Percentiles rank a stretch among this genome's conserved stretches.
phyloP scores from a whole-genome alignment of 2,329 filamentous ascomycete genomes.

The Venturia oleaginea region DNA sequence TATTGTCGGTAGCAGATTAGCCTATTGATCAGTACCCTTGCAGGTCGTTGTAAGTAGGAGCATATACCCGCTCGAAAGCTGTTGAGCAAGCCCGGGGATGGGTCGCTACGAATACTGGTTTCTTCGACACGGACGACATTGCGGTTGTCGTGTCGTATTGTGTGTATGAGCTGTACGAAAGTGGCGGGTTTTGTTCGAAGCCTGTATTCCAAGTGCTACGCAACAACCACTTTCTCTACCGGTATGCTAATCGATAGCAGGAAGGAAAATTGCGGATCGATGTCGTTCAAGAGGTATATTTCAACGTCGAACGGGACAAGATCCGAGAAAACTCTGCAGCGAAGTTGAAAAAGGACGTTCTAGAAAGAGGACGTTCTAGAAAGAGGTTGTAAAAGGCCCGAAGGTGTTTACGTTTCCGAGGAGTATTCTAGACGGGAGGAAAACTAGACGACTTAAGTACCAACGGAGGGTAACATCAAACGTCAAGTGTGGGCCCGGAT shows the following conservation, averaged over 20 bases:
- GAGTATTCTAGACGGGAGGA: background rate
- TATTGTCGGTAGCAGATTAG: conserved; percentile 16
- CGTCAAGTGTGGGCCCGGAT: background rate
- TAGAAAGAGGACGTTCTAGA: background rate
- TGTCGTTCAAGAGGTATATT: background rate
- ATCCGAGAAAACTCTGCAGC: background rate
- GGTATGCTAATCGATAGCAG: background rate
- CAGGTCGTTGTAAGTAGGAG: background rate
- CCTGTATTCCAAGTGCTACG: conserved; percentile 3
- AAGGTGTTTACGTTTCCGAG: background rate
- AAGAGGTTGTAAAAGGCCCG: background rate
- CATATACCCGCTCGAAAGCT: conserved; percentile 78
- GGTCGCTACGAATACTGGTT: conserved; percentile 84
- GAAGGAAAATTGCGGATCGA: background rate
- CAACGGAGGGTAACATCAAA: background rate
- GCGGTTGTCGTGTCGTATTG: background rate
- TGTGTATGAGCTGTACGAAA: background rate
- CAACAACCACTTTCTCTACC: background rate
- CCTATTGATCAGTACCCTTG: conserved; percentile 13
- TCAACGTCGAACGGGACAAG: background rate
- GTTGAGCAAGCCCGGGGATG: conserved; percentile 94
- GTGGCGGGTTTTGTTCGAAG: background rate
- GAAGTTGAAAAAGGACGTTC: background rate
- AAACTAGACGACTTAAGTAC: background rate
- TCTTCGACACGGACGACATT: conserved; percentile 53